Conservation (phyloP, 768 basidiomycete species). For the Panellus pusillus region DNA sequence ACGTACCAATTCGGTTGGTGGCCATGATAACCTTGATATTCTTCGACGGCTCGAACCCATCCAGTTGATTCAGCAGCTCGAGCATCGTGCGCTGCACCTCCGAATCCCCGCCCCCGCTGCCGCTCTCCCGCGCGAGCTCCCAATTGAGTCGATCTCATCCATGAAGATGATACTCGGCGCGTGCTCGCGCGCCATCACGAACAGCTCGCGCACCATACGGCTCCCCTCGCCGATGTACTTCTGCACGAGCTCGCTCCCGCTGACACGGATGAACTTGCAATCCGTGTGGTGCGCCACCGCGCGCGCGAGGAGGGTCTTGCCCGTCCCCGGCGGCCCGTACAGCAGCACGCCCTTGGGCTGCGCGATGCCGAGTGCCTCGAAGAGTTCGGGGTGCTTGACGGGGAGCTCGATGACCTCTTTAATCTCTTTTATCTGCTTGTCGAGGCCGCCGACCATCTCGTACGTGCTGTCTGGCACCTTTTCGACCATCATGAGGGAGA, state of each 20-base stretch:
- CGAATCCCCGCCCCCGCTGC: slow-evolving; percentile 84
- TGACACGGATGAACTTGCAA: slow-evolving; percentile 96
- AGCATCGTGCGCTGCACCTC: slow-evolving; percentile 92
- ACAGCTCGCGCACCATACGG: slow-evolving; percentile 94
- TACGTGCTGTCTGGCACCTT: slow-evolving; percentile 99
- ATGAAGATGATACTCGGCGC: slow-evolving; percentile 99
- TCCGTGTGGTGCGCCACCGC: slow-evolving; percentile 98
- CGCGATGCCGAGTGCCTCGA: slow-evolving; percentile 94
- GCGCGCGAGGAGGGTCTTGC: slow-evolving; percentile 92
- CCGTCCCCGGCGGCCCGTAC: slow-evolving; percentile 95
- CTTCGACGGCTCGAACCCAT: slow-evolving; percentile 95
- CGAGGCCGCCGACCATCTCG: slow-evolving; percentile 99
- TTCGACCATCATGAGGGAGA: slow-evolving; percentile 99
- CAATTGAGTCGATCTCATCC: slow-evolving; percentile 99
- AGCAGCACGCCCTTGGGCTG: slow-evolving; percentile 96
- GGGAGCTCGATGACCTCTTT: slow-evolving; percentile 95
- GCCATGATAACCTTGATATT: slow-evolving; percentile 98
- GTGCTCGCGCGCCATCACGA: slow-evolving; percentile 97
- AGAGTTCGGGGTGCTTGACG: slow-evolving; percentile 96
- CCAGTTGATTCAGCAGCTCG: slow-evolving; percentile 85
- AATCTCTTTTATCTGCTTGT: slow-evolving; percentile 99
- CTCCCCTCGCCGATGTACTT: slow-evolving; percentile 98
- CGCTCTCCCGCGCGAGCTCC: slow-evolving; percentile 91
- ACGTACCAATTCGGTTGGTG: slow-evolving; percentile 88
- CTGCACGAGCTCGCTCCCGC: slow-evolving; percentile 92